Evolutionary conservation across 2,329 filamentous ascomycete genomes (phyloP).

Genomic region (Aspergillus fructus): DNA sequence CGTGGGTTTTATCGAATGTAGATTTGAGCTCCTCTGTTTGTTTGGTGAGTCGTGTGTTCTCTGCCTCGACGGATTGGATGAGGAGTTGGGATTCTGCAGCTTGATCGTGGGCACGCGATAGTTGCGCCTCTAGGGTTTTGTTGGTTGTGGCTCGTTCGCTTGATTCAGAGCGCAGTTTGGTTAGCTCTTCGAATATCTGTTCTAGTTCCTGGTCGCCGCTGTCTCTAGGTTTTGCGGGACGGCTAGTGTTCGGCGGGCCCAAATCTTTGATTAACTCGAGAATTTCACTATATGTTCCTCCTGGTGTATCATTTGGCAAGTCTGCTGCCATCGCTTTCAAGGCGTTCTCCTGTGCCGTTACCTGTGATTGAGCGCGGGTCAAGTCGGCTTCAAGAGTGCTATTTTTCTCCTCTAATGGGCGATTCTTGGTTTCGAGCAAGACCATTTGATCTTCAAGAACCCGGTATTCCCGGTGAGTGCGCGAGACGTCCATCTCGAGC

Average conservation of each 20-base stretch:
- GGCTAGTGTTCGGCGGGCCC: conserved; percentile 22
- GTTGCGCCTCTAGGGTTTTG: conserved; percentile 35
- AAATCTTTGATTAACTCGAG: conserved; percentile 38
- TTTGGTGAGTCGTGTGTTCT: conserved; percentile 38
- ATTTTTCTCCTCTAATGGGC: conserved; percentile 40
- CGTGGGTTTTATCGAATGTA: conserved; percentile 31
- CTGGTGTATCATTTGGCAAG: conserved; percentile 30
- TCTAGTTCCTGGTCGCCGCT: conserved; percentile 21
- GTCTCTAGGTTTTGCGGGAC: conserved; percentile 20
- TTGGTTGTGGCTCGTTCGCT: conserved; percentile 28
- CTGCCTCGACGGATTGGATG: conserved; percentile 38
- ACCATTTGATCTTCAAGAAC: conserved; percentile 35
- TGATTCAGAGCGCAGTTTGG: conserved; percentile 29
- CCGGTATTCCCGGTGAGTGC: conserved; percentile 33
- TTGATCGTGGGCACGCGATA: conserved; percentile 36
- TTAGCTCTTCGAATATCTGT: conserved; percentile 29
- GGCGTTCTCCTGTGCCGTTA: conserved; percentile 37
- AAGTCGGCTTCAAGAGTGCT: conserved; percentile 37
- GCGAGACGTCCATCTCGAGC: conserved; percentile 35
- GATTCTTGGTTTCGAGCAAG: conserved; percentile 34
- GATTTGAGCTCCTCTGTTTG: conserved; percentile 36
- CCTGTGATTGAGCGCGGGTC: conserved; percentile 34
- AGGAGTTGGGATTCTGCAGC: conserved; percentile 37
- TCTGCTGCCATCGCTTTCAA: conserved; percentile 39
- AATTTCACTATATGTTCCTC: conserved; percentile 41